Conservation (phyloP, 208 protist species). For the Vickermania ingenoplastis region DNA sequence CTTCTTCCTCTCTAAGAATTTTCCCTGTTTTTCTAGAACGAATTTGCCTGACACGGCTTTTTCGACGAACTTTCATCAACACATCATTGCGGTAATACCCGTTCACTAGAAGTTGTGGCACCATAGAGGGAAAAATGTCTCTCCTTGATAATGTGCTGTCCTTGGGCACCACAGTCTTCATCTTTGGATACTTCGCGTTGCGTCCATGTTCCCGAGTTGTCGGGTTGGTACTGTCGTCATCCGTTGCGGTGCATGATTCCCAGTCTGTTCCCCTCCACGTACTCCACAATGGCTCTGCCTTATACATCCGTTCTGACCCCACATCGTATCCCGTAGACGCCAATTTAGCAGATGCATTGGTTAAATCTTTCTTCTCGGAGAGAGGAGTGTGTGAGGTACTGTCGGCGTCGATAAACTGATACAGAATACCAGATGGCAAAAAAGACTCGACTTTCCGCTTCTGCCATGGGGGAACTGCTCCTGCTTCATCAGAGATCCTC, state of each 20-base stretch:
- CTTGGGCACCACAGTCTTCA: background rate
- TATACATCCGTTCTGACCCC: conserved; percentile 9
- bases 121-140: conserved; percentile 58
- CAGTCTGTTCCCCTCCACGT: conserved; percentile 27
- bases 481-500: conserved; percentile 4
- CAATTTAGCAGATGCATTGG: too few species aligned
- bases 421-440: conserved; percentile 33
- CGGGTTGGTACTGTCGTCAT: background rate
- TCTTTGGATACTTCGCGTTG: background rate
- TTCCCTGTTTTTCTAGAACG: conserved; percentile 36
- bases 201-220: background rate
- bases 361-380: background rate
- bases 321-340: conserved; percentile 1
- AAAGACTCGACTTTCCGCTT: conserved; percentile 35
- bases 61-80: conserved; percentile 41
- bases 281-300: conserved; percentile 19
- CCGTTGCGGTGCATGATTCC: conserved; percentile 1
- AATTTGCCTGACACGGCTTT: conserved; percentile 27
- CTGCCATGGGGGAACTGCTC: conserved; percentile 2
- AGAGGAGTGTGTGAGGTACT: background rate
- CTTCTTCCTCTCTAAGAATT: conserved; percentile 28
- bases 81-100: conserved; percentile 73
- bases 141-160: conserved; percentile 6
- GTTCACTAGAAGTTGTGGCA: conserved; percentile 59
- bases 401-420: conserved; percentile 22